Conservation (phyloP, 176 grass and related monocot species). For the Pontederia crassipes region DNA sequence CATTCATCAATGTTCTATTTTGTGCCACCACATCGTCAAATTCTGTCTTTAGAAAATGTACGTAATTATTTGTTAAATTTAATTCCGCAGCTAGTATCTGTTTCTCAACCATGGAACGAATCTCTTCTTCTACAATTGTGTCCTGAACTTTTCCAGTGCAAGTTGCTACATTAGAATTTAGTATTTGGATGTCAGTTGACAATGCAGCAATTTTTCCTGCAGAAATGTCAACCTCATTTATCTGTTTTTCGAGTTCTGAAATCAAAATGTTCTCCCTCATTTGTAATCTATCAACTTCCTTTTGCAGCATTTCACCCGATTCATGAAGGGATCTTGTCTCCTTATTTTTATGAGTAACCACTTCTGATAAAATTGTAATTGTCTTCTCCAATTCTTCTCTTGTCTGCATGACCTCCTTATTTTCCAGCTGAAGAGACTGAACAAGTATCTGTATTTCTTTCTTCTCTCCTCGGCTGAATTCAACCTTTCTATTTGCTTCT, state of each 20-base stretch:
- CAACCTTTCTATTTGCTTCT: constrained; percentile 50
- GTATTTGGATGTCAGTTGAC: constrained; percentile 36
- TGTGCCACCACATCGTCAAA: constrained; percentile 32
- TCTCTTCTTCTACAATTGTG: constrained; percentile 40
- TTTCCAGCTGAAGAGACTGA: constrained; percentile 40
- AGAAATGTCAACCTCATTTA: constrained; percentile 33
- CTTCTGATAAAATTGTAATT: constrained; percentile 22
- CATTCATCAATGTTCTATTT: constrained; percentile 45
- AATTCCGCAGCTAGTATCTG: constrained; percentile 39
- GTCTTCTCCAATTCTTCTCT: constrained; percentile 61
- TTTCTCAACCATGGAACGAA: constrained; percentile 29
- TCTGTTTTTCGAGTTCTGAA: constrained; percentile 22
- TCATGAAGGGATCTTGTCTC: constrained; percentile 29
- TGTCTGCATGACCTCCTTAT: constrained; percentile 37
- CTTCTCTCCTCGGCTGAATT: constrained; percentile 38
- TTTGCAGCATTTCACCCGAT: constrained; percentile 32
- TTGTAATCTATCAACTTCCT: constrained; percentile 18
- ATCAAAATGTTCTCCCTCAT: constrained; percentile 26
- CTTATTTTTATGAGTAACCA: constrained; percentile 25
- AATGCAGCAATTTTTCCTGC: constrained; percentile 43
- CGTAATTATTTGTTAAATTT: constrained; percentile 25
- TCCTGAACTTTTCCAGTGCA: constrained; percentile 56
- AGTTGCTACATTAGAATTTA: constrained; percentile 36
- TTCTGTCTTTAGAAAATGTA: constrained; percentile 36
- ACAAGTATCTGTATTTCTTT: constrained; percentile 37